A percentile compares a stretch with the other conserved stretches of the same genome.
phyloP scores from a whole-genome alignment of 1,284 basidiomycete genomes.

The Pseudozyma thailandica region DNA sequence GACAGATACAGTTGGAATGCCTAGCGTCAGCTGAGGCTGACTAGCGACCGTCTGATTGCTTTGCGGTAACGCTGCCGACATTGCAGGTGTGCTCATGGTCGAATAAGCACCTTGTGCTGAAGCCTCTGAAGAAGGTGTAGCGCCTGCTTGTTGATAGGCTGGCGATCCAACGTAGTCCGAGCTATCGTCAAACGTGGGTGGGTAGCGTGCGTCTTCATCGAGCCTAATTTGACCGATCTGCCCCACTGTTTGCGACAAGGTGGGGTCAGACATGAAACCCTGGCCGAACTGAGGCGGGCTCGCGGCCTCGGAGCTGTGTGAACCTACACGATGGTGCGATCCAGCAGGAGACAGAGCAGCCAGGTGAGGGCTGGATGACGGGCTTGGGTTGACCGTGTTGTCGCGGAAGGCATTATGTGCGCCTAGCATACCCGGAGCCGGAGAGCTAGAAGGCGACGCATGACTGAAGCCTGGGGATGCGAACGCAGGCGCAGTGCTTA shows the following conservation, averaged over 20 bases:
- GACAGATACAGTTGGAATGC: slow-evolving; percentile 41
- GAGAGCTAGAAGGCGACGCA: slow-evolving; percentile 11
- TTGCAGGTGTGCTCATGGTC: no score
- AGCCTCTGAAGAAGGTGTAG: not conserved
- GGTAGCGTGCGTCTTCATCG: slow-evolving; percentile 35
- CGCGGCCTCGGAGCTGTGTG: slow-evolving; percentile 35
- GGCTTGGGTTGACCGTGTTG: slow-evolving; percentile 27
- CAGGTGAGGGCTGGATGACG: slow-evolving; percentile 34
- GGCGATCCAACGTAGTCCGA: slow-evolving; percentile 26
- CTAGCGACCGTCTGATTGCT: slow-evolving; percentile 4
- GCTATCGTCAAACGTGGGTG: slow-evolving; percentile 32
- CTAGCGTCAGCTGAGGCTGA: slow-evolving; percentile 34
- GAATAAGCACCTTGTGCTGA: slow-evolving; percentile 1
- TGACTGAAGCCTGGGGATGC: slow-evolving; percentile 4
- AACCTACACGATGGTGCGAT: slow-evolving; percentile 25
- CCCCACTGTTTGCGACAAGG: slow-evolving; percentile 28
- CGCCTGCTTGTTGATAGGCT: slow-evolving; percentile 4
- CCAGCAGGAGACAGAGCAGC: slow-evolving; percentile 19
- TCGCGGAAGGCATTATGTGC: slow-evolving; percentile 32
- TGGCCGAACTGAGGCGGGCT: slow-evolving; percentile 18
- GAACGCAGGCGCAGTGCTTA: slow-evolving; percentile 23
- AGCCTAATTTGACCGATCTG: slow-evolving; percentile 43
- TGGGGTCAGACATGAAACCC: slow-evolving; percentile 18
- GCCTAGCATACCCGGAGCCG: slow-evolving; percentile 9
- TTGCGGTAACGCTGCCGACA: slow-evolving; percentile 3